Conservation (phyloP, 2,329 filamentous ascomycete species). For the Aspergillus novofumigatus region DNA sequence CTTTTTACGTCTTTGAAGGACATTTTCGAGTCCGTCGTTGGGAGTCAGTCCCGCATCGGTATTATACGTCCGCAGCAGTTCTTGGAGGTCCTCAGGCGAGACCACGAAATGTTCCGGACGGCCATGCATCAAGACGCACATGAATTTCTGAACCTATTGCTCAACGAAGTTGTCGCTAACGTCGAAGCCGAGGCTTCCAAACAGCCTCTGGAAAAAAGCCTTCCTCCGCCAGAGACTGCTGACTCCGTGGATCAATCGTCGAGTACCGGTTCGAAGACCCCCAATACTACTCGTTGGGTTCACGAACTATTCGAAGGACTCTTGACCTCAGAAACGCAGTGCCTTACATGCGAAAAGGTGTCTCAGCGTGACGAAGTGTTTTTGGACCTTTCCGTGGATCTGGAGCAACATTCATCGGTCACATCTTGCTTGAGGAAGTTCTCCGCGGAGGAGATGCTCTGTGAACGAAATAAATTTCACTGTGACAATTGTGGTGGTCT, state of each 20-base stretch:
- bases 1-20: slow-evolving; percentile 94
- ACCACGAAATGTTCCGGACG: slow-evolving; percentile 96
- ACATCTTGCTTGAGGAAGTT: slow-evolving; percentile 94
- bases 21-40: slow-evolving; percentile 86
- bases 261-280: slow-evolving; percentile 48
- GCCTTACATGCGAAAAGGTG: slow-evolving; percentile 90
- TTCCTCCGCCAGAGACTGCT: slow-evolving; percentile 49
- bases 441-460: slow-evolving; percentile 96
- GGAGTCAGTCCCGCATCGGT: slow-evolving; percentile 75
- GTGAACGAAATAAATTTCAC: slow-evolving; percentile 97
- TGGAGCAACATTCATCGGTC: slow-evolving; percentile 92
- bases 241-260: slow-evolving; percentile 50
- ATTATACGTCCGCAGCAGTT: slow-evolving; percentile 91
- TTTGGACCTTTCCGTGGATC: slow-evolving; percentile 88
- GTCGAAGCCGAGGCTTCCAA: slow-evolving; percentile 74
- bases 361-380: slow-evolving; percentile 96
- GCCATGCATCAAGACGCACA: slow-evolving; percentile 98
- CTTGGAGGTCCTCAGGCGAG: slow-evolving; percentile 84
- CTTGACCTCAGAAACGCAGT: slow-evolving; percentile 92
- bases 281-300: slow-evolving; percentile 79
- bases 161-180: slow-evolving; percentile 95
- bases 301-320: slow-evolving; percentile 96
- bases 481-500: slow-evolving; percentile 95
- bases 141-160: slow-evolving; percentile 87
- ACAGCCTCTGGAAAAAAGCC: slow-evolving; percentile 36